Percentiles rank a stretch among this genome's conserved stretches.
Conservation (phyloP, 345 rosid species). For the Cardiospermum halicacabum region DNA sequence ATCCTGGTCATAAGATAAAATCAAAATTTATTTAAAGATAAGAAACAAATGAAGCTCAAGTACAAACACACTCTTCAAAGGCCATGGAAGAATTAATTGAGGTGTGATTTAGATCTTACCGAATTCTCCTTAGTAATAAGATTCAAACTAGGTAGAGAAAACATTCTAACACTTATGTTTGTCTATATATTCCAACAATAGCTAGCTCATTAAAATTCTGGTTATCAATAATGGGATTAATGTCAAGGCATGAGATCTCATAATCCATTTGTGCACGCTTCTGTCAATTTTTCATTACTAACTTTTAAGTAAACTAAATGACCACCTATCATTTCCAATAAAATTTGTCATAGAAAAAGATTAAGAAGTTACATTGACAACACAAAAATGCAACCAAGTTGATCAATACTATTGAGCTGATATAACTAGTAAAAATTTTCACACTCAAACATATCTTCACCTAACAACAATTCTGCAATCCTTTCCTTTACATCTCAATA, state of each 20-base stretch:
- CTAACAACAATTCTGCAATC: no score
- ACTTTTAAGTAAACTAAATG: slow-evolving; percentile 88
- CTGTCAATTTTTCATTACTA: slow-evolving; percentile 68
- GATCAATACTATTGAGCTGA: not conserved
- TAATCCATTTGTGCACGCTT: slow-evolving; percentile 70
- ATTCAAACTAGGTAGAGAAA: slow-evolving; percentile 76
- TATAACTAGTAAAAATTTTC: no score
- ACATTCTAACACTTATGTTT: slow-evolving; percentile 77
- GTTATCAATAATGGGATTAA: slow-evolving; percentile 78
- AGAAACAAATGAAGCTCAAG: slow-evolving; percentile 1
- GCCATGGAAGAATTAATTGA: slow-evolving; percentile 85
- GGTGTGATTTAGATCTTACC: slow-evolving; percentile 97
- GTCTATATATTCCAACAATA: slow-evolving; percentile 99
- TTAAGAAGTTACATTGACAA: not conserved
- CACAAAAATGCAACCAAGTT: not conserved
- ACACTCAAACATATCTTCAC: no score
- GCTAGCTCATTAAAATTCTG: slow-evolving; percentile 74
- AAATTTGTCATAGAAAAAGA: slow-evolving; percentile 46
- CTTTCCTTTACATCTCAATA: no score
- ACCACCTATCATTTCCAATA: slow-evolving; percentile 93
- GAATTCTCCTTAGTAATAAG: slow-evolving; percentile 73
- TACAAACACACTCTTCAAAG: slow-evolving; percentile 75
- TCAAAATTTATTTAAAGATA: not conserved
- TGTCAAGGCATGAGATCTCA: slow-evolving; percentile 94
- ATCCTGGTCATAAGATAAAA: not conserved